A percentile compares a stretch with the other conserved stretches of the same genome.
These are phyloP conservation scores for Sisymbrium irio DNA, from an alignment of 345 rosid species.

Conservation along the genomic window DNA sequence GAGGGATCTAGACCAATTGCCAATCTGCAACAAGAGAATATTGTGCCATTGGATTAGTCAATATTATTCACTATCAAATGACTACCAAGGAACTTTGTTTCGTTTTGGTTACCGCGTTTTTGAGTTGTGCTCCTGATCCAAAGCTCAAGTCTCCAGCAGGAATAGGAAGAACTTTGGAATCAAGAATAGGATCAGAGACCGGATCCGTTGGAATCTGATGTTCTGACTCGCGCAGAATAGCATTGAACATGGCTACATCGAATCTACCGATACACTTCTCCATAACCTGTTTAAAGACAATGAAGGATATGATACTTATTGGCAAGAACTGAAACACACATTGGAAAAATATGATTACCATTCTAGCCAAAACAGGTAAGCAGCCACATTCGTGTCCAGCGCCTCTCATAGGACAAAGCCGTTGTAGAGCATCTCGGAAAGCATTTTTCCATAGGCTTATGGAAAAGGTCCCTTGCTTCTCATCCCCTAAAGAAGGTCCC, in stretches of 20 bases:
- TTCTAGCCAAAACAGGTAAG: slow-evolving; percentile 69
- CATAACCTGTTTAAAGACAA: slow-evolving; percentile 58
- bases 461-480: slow-evolving; percentile 78
- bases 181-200: slow-evolving; percentile 84
- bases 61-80: not conserved
- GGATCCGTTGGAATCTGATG: slow-evolving; percentile 96
- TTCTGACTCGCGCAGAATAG: slow-evolving; percentile 87
- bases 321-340: not conserved
- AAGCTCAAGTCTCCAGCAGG: slow-evolving; percentile 96
- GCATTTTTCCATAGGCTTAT: slow-evolving; percentile 74
- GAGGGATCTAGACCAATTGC: slow-evolving; percentile 88
- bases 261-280: slow-evolving; percentile 74
- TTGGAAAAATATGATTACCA: slow-evolving; percentile 40
- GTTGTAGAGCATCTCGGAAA: slow-evolving; percentile 70
- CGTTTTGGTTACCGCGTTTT: slow-evolving; percentile 62
- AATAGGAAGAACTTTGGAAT: slow-evolving; percentile 85
- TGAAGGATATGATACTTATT: not conserved
- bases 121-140: slow-evolving; percentile 97
- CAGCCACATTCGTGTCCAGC: slow-evolving; percentile 93
- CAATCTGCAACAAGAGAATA: slow-evolving; percentile 55
- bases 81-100: not conserved
- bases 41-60: not conserved
- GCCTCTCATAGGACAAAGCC: slow-evolving; percentile 88
- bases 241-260: slow-evolving; percentile 98
- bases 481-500: slow-evolving; percentile 77